Conservation (phyloP, 257 asterid genomes). For the Linderniella brevidens region DNA sequence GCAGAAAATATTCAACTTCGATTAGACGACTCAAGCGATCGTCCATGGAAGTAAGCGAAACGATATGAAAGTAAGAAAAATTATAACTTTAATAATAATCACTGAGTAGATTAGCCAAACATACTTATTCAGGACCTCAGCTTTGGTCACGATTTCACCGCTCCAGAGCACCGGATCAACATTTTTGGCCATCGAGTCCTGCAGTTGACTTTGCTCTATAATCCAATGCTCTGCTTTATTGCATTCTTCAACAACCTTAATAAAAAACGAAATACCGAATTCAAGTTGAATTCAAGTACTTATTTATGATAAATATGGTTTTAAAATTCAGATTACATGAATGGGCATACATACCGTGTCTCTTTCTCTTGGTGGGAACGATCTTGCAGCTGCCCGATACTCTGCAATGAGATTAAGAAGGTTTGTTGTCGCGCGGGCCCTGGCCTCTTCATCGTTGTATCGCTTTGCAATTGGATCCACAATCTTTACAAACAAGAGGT, state of each 20-base stretch:
- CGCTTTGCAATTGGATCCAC: constrained; percentile 78
- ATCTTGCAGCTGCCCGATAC: constrained; percentile 40
- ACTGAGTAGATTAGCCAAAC: constrained; percentile 11
- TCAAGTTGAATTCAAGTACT: too few relatives aligned
- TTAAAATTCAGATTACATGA: too few relatives aligned
- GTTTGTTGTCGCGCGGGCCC: constrained; percentile 46
- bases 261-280: constrained; percentile 1
- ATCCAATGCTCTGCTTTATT: constrained; percentile 76
- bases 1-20: too few relatives aligned
- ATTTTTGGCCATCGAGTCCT: constrained; percentile 60
- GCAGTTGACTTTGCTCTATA: constrained; percentile 53
- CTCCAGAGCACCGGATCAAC: constrained; percentile 77
- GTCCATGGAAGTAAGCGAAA: too few relatives aligned
- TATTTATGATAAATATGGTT: too few relatives aligned
- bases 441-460: constrained; percentile 64
- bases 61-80: too few relatives aligned
- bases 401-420: constrained; percentile 46
- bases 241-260: constrained; percentile 69
- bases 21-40: too few relatives aligned
- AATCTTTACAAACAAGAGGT: constrained; percentile 31
- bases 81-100: too few relatives aligned
- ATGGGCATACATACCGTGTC: constrained; percentile 32
- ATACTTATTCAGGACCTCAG: constrained; percentile 60
- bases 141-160: constrained; percentile 43
- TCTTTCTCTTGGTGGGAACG: constrained; percentile 51